Conservation (phyloP, 495 filamentous ascomycete species). For the Penicillium salamii region DNA sequence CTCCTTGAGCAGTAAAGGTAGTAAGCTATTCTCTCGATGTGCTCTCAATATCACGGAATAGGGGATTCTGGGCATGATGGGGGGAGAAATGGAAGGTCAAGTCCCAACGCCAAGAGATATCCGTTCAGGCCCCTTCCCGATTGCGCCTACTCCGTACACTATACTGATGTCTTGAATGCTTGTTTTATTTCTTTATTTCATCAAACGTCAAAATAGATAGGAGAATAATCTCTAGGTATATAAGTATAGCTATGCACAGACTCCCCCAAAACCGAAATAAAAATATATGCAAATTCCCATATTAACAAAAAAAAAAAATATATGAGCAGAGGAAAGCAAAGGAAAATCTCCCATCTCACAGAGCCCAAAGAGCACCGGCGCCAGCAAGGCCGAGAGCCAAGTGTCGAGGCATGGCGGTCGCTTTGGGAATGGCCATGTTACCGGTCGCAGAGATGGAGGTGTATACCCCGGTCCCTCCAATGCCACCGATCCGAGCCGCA, state of each 20-base stretch:
- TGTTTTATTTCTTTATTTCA: constrained; percentile 1
- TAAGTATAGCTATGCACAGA: constrained; percentile 9
- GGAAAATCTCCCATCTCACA: no score
- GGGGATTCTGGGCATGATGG: constrained; percentile 72
- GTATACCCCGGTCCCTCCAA: constrained; percentile 15
- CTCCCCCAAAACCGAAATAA: constrained; percentile 14
- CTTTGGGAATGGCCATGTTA: constrained; percentile 14
- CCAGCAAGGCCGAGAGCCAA: constrained; percentile 27
- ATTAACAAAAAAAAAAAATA: no score
- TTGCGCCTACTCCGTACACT: no score
- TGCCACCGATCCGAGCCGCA: constrained; percentile 35
- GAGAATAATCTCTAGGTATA: neutral
- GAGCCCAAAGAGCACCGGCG: constrained; percentile 26
- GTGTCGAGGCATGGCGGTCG: constrained; percentile 21
- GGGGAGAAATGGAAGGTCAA: neutral
- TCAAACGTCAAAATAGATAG: constrained; percentile 1
- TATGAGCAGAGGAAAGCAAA: no score
- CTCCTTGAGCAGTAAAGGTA: constrained; percentile 64
- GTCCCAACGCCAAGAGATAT: constrained; percentile 2
- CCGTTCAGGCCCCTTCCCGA: neutral
- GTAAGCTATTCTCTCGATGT: constrained; percentile 50
- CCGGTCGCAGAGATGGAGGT: constrained; percentile 19
- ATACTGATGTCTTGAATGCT: no score
- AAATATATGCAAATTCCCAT: no score
- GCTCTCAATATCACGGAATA: constrained; percentile 58